Evolutionary conservation across 768 basidiomycete species (phyloP).

Genomic region (Hirschioporus abietinus): DNA sequence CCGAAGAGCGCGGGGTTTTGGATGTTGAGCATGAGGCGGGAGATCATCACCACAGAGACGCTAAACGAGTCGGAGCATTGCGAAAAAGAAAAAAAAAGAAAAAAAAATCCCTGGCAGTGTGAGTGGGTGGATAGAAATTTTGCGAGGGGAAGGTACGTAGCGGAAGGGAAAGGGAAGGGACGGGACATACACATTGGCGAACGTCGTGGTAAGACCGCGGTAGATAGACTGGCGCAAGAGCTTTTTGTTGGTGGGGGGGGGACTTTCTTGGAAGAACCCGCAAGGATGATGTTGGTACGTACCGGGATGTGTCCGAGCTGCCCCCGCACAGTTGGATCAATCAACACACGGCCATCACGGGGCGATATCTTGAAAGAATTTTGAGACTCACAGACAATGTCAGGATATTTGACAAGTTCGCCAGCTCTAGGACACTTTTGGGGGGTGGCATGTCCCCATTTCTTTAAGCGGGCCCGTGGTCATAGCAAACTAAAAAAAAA

Average conservation of each 20-base stretch:
- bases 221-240: not conserved
- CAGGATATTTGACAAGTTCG: not conserved
- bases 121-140: no score
- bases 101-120: no score
- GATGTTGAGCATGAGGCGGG: conserved; percentile 1
- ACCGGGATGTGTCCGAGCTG: not conserved
- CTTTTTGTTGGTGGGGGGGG: no score
- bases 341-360: not conserved
- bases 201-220: not conserved
- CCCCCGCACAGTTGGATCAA: not conserved
- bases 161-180: not conserved
- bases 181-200: not conserved
- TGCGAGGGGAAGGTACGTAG: not conserved
- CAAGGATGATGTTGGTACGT: not conserved
- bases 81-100: no score
- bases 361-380: no score
- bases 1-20: not conserved
- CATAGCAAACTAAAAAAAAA: no score
- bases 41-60: not conserved
- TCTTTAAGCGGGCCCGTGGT: no score
- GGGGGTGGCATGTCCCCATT: no score
- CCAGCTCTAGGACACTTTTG: not conserved
- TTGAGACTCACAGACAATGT: not conserved
- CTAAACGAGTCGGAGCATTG: no score
- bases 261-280: no score